phyloP scores from a whole-genome alignment of 495 filamentous ascomycete species.

The Daldinia decipiens region DNA sequence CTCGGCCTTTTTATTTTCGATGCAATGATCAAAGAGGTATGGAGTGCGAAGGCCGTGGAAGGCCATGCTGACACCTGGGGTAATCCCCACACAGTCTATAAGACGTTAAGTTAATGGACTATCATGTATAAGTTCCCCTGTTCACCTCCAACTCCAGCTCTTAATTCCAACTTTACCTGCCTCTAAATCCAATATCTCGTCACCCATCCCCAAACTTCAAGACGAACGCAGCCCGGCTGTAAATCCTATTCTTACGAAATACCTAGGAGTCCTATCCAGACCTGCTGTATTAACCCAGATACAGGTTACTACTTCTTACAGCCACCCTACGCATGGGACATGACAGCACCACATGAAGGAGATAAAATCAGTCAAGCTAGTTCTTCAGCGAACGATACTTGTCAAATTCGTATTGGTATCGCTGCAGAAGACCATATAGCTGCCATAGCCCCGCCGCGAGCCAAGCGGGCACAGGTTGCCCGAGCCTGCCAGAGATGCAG shows the following conservation, averaged over 20 bases:
- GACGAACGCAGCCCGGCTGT: too few species aligned
- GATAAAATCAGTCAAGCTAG: slow-evolving; percentile 1
- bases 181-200: background rate
- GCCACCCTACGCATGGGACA: background rate
- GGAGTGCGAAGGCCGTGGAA: background rate
- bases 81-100: slow-evolving; percentile 13
- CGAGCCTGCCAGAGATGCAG: slow-evolving; percentile 48
- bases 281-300: background rate
- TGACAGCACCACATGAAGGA: background rate
- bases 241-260: too few species aligned
- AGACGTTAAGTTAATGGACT: background rate
- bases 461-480: slow-evolving; percentile 44
- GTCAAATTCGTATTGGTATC: background rate
- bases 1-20: slow-evolving; percentile 7
- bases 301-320: background rate
- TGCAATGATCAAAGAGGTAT: slow-evolving; percentile 3
- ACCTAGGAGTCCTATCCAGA: background rate
- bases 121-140: slow-evolving; percentile 6
- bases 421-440: background rate
- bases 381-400: background rate
- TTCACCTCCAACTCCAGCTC: slow-evolving; percentile 2
- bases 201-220: background rate
- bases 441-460: slow-evolving; percentile 20
- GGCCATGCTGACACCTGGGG: slow-evolving; percentile 1
- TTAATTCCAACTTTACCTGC: slow-evolving; percentile 1